Evolutionary conservation across 2,329 filamentous ascomycete genomes (phyloP), one percentile per base, ranked within the genome.

Genomic region (Immersiporthe knoxdaviesiana): DNA sequence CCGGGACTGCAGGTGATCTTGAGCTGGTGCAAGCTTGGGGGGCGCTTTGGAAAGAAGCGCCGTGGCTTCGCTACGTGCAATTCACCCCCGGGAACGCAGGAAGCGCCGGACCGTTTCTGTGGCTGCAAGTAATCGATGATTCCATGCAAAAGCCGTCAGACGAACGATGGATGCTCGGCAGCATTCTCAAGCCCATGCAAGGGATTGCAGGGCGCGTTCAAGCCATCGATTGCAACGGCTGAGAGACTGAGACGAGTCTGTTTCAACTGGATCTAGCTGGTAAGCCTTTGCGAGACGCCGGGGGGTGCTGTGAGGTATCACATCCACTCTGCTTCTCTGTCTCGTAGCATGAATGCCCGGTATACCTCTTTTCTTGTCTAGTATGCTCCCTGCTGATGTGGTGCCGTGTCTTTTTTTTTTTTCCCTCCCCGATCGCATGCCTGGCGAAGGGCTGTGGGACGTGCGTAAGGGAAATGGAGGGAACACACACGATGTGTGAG

Each of bases 191-290:
- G 21, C 8, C 32, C 30, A 35, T 30, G 56, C 56, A 32, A 37
- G 32, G n/a, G 18, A 24, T 37, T n/a, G 32, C 56, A 59, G 32
- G 56, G 56, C 56, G 56, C 56, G 32, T 30, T 37, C 56, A 59
- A n/a, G 32, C 56, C 56, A 35, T 24, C 21, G 32, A 59, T n/a
- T 11, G 32, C 10, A 35, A 6, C 37, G 32, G 32, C 32, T 59
- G 56, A 59, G 56, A 59, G 56, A n/a, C 32, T 3, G 56, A 59
- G 56, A 59, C 56, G 56, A 35, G 56, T 37, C 32, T 37, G 56
- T 59, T 59, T 59, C 56, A 37, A n/a, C 11, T 18, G 56, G 27
- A n/a, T 24, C 16, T 11, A 58, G 56, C 30, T 59, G 27, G 24
- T 30, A 56, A 27, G 27, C 52, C 12, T 47, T 24, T 27, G 52